Conservation (phyloP, 352 stramenopile species). For the Thalassiosira mediterranea region DNA sequence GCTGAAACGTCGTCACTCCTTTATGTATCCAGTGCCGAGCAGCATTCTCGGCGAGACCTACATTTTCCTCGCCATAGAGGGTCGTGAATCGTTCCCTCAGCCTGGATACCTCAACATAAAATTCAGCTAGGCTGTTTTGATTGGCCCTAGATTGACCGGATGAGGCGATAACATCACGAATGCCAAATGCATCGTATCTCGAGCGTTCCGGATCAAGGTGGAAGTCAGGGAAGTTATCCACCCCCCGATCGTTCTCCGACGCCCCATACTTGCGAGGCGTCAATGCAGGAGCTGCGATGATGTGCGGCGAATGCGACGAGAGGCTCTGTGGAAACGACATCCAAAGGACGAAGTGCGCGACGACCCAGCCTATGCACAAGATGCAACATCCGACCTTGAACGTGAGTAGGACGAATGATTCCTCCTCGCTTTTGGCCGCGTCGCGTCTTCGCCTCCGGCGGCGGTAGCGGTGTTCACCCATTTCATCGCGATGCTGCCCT, state of each 20-base stretch:
- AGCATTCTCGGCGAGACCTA: too few relatives aligned
- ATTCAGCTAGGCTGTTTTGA: conserved; percentile 1
- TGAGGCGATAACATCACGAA: conserved; percentile 9
- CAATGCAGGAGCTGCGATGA: too few relatives aligned
- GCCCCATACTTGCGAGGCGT: too few relatives aligned
- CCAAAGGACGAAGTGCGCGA: conserved; percentile 7
- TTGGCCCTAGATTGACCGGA: background rate
- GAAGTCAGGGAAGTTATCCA: too few relatives aligned
- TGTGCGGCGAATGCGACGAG: too few relatives aligned
- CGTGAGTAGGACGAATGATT: background rate
- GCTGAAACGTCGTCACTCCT: conserved; percentile 16
- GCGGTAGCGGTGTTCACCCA: too few relatives aligned
- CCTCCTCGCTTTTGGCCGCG: background rate
- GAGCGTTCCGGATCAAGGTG: too few relatives aligned
- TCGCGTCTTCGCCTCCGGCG: too few relatives aligned
- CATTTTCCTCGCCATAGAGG: conserved; percentile 66
- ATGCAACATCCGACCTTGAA: conserved; percentile 6
- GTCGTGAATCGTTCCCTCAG: conserved; percentile 40
- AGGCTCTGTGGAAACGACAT: too few relatives aligned
- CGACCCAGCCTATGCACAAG: conserved; percentile 9
- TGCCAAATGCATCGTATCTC: conserved; percentile 19
- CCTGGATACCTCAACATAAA: conserved; percentile 12
- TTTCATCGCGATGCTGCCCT: too few relatives aligned
- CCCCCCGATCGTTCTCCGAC: too few relatives aligned
- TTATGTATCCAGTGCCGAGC: conserved; percentile 36